A percentile compares a stretch with the other conserved stretches of the same genome.
Conservation (phyloP, 208 protist genomes). For the Trypanosomatidae sp. region DNA sequence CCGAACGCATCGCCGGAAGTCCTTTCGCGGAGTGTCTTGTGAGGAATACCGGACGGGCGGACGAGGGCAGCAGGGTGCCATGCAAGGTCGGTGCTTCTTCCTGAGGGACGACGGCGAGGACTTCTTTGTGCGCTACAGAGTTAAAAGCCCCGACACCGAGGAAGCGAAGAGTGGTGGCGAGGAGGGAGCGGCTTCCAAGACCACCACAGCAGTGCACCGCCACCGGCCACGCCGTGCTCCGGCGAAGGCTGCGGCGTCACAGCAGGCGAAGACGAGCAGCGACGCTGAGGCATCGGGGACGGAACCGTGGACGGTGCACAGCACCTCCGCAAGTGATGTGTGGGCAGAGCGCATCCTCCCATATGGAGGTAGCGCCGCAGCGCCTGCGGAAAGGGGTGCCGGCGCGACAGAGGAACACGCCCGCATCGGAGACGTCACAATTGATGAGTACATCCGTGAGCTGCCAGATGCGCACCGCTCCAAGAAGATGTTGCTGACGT, state of each 20-base stretch:
- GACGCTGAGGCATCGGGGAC: background rate
- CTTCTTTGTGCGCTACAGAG: constrained; percentile 27
- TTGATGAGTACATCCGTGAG: constrained; percentile 12
- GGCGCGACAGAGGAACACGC: constrained; percentile 11
- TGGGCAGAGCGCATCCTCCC: constrained; percentile 18
- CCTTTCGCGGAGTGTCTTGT: constrained; percentile 29
- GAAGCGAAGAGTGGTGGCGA: constrained; percentile 1
- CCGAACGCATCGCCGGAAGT: constrained; percentile 4
- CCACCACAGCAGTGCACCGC: background rate
- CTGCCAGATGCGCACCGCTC: constrained; percentile 10
- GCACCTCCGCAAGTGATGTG: constrained; percentile 5
- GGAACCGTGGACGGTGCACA: constrained; percentile 1
- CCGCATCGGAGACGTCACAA: constrained; percentile 9
- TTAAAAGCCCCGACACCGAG: background rate
- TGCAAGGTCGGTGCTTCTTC: constrained; percentile 32
- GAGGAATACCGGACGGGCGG: constrained; percentile 28
- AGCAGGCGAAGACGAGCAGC: background rate
- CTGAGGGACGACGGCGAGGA: constrained; percentile 16
- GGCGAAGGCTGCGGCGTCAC: background rate
- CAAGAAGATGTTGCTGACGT: constrained; percentile 11
- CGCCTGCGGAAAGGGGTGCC: background rate
- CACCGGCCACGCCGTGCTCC: background rate
- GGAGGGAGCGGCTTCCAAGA: background rate
- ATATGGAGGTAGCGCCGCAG: constrained; percentile 1
- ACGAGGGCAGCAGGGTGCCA: constrained; percentile 1